Base-by-base conservation (phyloP, 805 yeast species). In the Saturnispora dispora region DNA sequence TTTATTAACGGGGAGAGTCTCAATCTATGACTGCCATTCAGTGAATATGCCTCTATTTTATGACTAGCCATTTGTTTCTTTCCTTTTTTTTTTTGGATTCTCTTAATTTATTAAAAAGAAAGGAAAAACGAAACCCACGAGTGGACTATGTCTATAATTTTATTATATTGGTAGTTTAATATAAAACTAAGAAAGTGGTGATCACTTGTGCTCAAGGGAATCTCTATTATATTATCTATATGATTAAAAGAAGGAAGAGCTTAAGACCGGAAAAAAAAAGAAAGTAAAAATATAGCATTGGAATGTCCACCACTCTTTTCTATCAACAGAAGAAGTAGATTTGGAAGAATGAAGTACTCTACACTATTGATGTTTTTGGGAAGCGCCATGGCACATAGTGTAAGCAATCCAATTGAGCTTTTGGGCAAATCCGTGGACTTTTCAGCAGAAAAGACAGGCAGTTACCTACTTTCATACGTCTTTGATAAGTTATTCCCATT, bases 401-500 rank as follows among this genome's bases (percentile, higher is more conserved):
- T 5, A 18, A 3, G 23, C 15, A 37, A 20, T 18, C 17, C 41
- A 18, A 18, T 37, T 10, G 41, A 37, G 15, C 11, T 37, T 17
- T 37, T 37, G 20, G 41, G 41, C 20, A 37, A 17, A 7, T 20
- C 25, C 8, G 22, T 18, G 25, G 15, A 37, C 17, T 37, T 37
- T 20, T 37, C 41, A 7, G 41, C 23, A 9, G 41, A 37, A 18
- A 37, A 37, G 22, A 18, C 41, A n/a, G 44, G 44, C 15, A 40
- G 30, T 15, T 40, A 11, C 15, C 17, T 13, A 22, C 25, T 77
- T 36, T 69, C 71, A 44, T 64, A 64, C 50, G 33, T 73, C 3
- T 78, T 77, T 54, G 66, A 71, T 3, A 64, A 66, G 46, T 57
- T 75, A 5, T 75, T 76, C 63, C 79, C 79, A 4, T 71, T 74